These are phyloP conservation scores for Xylaria sp. DNA, from an alignment of 2,329 filamentous ascomycete genomes.

Conservation along the genomic window DNA sequence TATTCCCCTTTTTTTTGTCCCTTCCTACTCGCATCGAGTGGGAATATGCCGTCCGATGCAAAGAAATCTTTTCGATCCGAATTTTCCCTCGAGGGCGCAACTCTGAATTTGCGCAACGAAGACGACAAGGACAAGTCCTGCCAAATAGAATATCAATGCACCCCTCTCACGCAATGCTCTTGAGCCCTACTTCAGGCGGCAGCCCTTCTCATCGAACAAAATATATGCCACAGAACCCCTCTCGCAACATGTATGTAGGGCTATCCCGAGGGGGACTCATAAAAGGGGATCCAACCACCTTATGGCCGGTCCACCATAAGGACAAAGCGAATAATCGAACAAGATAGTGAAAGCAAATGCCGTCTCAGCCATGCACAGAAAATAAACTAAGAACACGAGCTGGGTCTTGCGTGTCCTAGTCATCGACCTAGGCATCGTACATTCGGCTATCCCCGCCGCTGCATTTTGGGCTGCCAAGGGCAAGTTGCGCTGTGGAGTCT, in stretches of 20 bases:
- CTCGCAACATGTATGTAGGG: slow-evolving; percentile 46
- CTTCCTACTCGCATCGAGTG: slow-evolving; percentile 32
- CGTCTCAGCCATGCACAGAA: slow-evolving; percentile 64
- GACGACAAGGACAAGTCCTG: slow-evolving; percentile 23
- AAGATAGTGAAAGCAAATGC: slow-evolving; percentile 58
- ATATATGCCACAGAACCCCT: slow-evolving; percentile 49
- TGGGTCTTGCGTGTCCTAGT: slow-evolving; percentile 44
- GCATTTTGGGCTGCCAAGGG: slow-evolving; percentile 42
- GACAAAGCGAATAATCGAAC: slow-evolving; percentile 52
- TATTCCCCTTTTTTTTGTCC: slow-evolving; percentile 43
- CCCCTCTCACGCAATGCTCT: slow-evolving; percentile 41
- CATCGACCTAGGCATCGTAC: slow-evolving; percentile 42
- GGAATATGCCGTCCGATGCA: slow-evolving; percentile 45
- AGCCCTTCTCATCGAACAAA: slow-evolving; percentile 47
- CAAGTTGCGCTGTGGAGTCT: slow-evolving; percentile 38
- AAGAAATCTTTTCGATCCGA: slow-evolving; percentile 52
- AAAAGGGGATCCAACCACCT: slow-evolving; percentile 48
- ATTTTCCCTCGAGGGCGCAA: slow-evolving; percentile 46
- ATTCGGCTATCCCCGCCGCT: slow-evolving; percentile 38
- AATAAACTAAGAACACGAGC: slow-evolving; percentile 58
- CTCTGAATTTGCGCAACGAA: slow-evolving; percentile 42
- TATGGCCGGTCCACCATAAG: slow-evolving; percentile 50
- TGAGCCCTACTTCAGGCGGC: slow-evolving; percentile 38
- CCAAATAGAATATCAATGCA: slow-evolving; percentile 43
- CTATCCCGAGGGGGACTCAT: slow-evolving; percentile 46